Base-by-base conservation (phyloP, 352 stramenopile species). In the Globisporangium paddicum region DNA sequence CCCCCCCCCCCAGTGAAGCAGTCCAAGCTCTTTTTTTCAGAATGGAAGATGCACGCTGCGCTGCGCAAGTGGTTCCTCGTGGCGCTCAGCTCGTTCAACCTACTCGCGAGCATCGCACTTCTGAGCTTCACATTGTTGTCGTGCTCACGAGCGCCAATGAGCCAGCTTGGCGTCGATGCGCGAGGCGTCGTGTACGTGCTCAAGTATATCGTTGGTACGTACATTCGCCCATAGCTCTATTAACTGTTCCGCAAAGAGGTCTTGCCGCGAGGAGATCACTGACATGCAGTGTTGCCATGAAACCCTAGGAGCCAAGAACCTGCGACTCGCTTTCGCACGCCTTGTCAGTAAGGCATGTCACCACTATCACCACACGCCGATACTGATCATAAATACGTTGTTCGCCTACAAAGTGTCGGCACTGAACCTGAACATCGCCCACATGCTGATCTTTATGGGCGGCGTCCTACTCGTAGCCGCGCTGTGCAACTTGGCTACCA, bases 101-200 rank as follows among this genome's bases (percentile, higher is more conserved):
- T 58, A 25, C 26, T 25, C 19, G 18, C 16, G 13, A 32, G 16
- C 25, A 5, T 51, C 23, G 45, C 23, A 11, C 47, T 54, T 40
- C 28, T 50, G 40, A 30, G 30, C 42, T 19, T 14, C 26, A 44
- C 18, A 9, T 40, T 41, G 19, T 34, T 23, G 3, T 35, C 8
- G 18, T 37, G 18, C 30, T 9, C 48, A n/a, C 19, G 48, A 25
- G 30, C 5, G 26, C 18, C 8, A 42, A 16, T 25, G 48, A 40
- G 16, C 38, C 16, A 44, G 38, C 38, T 44, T 5, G 38, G 18
- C 16, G 21, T 44, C 18, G 18, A 55, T 16, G 48, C 48, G n/a
- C 42, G 48, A 55, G 28, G n/a, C 48, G 11, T 25, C 8, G 30
- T 25, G 30, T 44, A 55, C 30, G 48, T 55, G 30, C 30, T 55